Evolutionary conservation across 306 rosid genomes (phyloP), one percentile per base, ranked within the genome.

Genomic region (Sicyos edulis): DNA sequence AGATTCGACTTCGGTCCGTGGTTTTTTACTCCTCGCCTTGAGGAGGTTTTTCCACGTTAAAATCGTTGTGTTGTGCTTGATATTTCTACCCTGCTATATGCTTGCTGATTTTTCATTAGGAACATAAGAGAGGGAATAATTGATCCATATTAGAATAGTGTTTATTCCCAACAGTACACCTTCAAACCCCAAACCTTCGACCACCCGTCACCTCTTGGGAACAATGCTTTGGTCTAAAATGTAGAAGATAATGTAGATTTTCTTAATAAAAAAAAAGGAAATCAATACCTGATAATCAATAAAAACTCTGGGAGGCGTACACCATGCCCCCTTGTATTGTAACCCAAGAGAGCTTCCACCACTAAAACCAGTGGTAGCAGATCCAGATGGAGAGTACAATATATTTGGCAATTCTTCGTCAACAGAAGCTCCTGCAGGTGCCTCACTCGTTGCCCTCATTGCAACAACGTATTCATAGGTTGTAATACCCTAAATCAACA

Each of bases 251-350:
- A 49, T 8, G 44, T 22, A 49, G 19, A 34, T 24, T 42, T 47
- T 20, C 40, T 72, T 40, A 67, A 3, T 7, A 6, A 67, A 24
- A 69, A 16, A 52, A 15, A 45, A 75, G 24, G 24, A 54, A 11
- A 57, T n/a, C 7, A 34, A 77, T 83, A 92, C 98, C 96, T 92
- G 96, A 86, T 90, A 87, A 81, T 92, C 98, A 73, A 92, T 90
- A 40, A 92, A 92, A 64, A 92, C 96, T 78, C 98, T 82, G 10
- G 98, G 96, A 75, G 96, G 98, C 62, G 98, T 92, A 81, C 98
- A 92, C 96, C 96, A 90, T n/a, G 93, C 91, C 67, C 93, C 96
- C 85, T 90, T 92, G 83, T 90, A 87, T 53, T 83, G 96, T 82
- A 90, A 83, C 49, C 98, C 91, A 68, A 90, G 81, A 73, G 96